Conservation (phyloP, 345 rosid genomes). For the Psidium friedrichsthalianum region DNA sequence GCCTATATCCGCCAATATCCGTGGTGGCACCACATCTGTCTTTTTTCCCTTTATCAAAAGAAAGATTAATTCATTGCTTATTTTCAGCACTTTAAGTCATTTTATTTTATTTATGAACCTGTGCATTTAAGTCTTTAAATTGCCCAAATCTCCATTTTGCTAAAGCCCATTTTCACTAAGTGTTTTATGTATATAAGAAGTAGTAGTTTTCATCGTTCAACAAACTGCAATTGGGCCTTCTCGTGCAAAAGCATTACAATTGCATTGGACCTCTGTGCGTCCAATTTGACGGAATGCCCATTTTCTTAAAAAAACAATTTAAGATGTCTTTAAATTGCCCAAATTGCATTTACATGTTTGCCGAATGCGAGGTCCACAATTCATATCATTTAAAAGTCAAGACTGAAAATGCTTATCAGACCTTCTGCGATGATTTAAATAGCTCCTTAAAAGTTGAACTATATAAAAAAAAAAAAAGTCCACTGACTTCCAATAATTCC, state of each 20-base stretch:
- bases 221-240: neutral
- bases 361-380: neutral
- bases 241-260: neutral
- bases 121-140: too few relatives aligned
- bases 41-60: too few relatives aligned
- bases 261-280: neutral
- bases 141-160: too few relatives aligned
- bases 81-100: too few relatives aligned
- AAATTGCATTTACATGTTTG: neutral
- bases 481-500: neutral
- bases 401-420: neutral
- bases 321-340: too few relatives aligned
- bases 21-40: neutral
- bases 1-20: neutral
- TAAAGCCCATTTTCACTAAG: too few relatives aligned
- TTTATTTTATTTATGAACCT: too few relatives aligned
- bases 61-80: too few relatives aligned
- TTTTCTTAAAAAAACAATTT: neutral
- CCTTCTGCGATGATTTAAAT: neutral
- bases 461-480: too few relatives aligned
- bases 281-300: neutral
- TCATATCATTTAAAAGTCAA: neutral
- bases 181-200: too few relatives aligned
- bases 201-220: neutral
- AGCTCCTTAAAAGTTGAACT: neutral